A percentile compares a stretch with the other conserved stretches of the same genome.
These are phyloP conservation scores for Otatea glauca DNA, from an alignment of 176 grass and related monocot genomes.

Conservation along the genomic window DNA sequence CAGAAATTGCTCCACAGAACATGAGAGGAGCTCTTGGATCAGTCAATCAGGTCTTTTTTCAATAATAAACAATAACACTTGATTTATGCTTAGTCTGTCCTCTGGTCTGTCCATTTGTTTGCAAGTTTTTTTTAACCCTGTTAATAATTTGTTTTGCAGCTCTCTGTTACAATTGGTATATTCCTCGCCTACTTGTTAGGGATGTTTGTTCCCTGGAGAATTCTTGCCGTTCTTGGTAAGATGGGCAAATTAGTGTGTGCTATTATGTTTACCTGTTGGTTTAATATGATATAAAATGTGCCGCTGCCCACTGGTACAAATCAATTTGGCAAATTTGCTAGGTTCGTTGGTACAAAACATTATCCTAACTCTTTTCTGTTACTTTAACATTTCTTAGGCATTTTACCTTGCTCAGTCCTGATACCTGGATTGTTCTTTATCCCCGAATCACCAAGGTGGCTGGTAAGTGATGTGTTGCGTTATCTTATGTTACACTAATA, in stretches of 20 bases:
- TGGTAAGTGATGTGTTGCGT: conserved; percentile 70
- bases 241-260: neutral
- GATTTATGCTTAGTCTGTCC: conserved; percentile 4
- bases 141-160: conserved; percentile 49
- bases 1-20: conserved; percentile 93
- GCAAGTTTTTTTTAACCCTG: neutral
- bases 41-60: conserved; percentile 74
- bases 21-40: conserved; percentile 86
- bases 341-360: conserved; percentile 6
- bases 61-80: neutral
- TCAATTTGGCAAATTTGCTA: neutral
- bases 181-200: conserved; percentile 77
- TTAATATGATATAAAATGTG: conserved; percentile 37
- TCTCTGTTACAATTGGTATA: conserved; percentile 96
- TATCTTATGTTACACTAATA: neutral
- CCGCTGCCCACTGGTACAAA: neutral
- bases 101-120: conserved; percentile 1
- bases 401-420: conserved; percentile 80
- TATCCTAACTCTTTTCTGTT: conserved; percentile 28
- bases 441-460: conserved; percentile 95
- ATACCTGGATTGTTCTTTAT: conserved; percentile 96
- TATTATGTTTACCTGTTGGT: conserved; percentile 15
- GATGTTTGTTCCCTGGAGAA: conserved; percentile 97
- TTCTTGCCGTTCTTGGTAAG: conserved; percentile 90
- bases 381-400: conserved; percentile 55